Conservation (phyloP, 129 eudicot genomes). For the Centaurea solstitialis region DNA sequence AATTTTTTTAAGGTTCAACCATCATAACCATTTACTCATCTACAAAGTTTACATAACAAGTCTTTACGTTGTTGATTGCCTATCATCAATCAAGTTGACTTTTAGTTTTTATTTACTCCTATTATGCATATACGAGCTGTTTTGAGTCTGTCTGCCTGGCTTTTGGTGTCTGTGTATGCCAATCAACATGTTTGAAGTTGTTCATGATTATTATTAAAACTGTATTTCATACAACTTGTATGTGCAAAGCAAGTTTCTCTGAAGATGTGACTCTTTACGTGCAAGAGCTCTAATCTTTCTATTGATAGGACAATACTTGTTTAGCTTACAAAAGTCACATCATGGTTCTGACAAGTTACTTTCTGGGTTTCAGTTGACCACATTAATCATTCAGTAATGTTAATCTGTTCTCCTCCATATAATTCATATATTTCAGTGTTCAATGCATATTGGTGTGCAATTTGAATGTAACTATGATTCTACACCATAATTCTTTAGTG, state of each 20-base stretch:
- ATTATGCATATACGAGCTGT: neutral
- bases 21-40: neutral
- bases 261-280: neutral
- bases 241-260: neutral
- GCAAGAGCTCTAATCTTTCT: neutral
- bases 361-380: neutral
- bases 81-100: neutral
- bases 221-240: neutral
- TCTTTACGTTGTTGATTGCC: neutral
- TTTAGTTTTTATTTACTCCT: slow-evolving; percentile 5
- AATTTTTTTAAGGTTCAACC: neutral
- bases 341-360: neutral
- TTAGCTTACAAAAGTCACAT: neutral
- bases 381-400: neutral
- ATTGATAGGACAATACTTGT: neutral
- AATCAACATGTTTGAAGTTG: neutral
- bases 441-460: slow-evolving; percentile 1
- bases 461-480: slow-evolving; percentile 1
- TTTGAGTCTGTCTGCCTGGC: neutral
- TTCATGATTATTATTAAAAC: neutral
- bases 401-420: neutral
- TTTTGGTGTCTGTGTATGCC: neutral
- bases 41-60: slow-evolving; percentile 4
- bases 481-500: neutral
- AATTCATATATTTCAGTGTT: neutral